These are phyloP conservation scores for Holtermannia corniformis DNA, from an alignment of 768 basidiomycete species.

Conservation along the genomic window DNA sequence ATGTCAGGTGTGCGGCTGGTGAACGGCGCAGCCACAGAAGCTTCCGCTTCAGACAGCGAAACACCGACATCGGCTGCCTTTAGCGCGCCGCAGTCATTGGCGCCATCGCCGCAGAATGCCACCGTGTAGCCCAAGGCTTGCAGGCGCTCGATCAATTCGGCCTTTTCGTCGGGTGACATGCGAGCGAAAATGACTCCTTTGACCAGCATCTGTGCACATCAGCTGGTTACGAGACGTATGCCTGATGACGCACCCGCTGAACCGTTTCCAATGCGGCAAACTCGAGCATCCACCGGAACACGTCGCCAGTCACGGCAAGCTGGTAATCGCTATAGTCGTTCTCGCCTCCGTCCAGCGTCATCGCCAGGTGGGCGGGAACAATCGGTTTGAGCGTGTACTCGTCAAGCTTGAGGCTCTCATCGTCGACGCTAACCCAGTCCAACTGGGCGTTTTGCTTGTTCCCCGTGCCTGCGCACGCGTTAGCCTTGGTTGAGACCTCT, in stretches of 20 bases:
- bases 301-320: conserved; percentile 83
- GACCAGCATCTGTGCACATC: conserved; percentile 70
- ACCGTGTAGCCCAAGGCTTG: conserved; percentile 92
- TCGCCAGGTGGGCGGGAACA: conserved; percentile 54
- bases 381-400: conserved; percentile 76
- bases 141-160: conserved; percentile 89
- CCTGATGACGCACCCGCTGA: conserved; percentile 58
- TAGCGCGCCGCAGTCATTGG: conserved; percentile 95
- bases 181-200: conserved; percentile 93
- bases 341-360: conserved; percentile 55
- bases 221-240: background rate
- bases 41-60: conserved; percentile 93
- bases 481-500: no score
- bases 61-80: conserved; percentile 98
- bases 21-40: conserved; percentile 95
- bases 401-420: conserved; percentile 73
- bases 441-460: conserved; percentile 50
- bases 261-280: conserved; percentile 86
- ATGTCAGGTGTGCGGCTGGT: conserved; percentile 91
- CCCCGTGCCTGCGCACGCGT: conserved; percentile 37
- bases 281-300: conserved; percentile 97
- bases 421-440: conserved; percentile 89
- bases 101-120: conserved; percentile 96
- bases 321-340: conserved; percentile 77
- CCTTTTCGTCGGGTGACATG: conserved; percentile 99